These are phyloP conservation scores for Dorcoceras hygrometricum DNA, from an alignment of 257 asterid species.

Conservation along the genomic window DNA sequence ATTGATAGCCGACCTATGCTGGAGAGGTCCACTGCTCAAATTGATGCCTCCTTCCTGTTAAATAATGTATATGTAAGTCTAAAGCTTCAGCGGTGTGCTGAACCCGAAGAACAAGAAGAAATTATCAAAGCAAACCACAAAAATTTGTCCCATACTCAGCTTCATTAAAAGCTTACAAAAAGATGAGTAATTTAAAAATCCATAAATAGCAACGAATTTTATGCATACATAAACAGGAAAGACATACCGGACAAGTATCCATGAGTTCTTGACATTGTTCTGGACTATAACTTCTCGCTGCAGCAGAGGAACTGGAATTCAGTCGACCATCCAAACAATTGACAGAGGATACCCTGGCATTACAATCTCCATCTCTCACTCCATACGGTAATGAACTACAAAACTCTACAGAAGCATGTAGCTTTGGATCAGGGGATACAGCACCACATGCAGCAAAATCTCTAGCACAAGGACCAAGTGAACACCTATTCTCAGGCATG, in stretches of 20 bases:
- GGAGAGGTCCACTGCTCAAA: slow-evolving; percentile 31
- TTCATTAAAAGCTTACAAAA: background rate
- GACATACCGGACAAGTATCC: slow-evolving; percentile 37
- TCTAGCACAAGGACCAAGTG: slow-evolving; percentile 41
- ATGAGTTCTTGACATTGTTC: slow-evolving; percentile 28
- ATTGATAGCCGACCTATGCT: slow-evolving; percentile 22
- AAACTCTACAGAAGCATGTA: slow-evolving; percentile 41
- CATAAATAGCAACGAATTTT: background rate
- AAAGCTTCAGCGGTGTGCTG: slow-evolving; percentile 6
- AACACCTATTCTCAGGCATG: slow-evolving; percentile 51
- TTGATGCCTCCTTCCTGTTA: slow-evolving; percentile 41
- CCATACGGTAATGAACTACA: slow-evolving; percentile 29
- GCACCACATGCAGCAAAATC: slow-evolving; percentile 29
- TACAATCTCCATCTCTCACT: slow-evolving; percentile 35
- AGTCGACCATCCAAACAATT: slow-evolving; percentile 29
- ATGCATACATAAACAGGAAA: slow-evolving; percentile 8
- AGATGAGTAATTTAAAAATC: slow-evolving; percentile 10
- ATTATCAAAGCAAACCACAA: too few relatives aligned
- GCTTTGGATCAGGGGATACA: slow-evolving; percentile 29
- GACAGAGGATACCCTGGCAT: slow-evolving; percentile 32
- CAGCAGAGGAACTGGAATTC: slow-evolving; percentile 33
- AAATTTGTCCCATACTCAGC: slow-evolving; percentile 6
- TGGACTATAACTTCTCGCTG: slow-evolving; percentile 26
- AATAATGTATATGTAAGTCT: slow-evolving; percentile 3
- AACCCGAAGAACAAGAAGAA: background rate